Percentiles rank a stretch among this genome's conserved stretches.
Conservation (phyloP, 1,284 basidiomycete genomes). For the Trichosporon sp. region DNA sequence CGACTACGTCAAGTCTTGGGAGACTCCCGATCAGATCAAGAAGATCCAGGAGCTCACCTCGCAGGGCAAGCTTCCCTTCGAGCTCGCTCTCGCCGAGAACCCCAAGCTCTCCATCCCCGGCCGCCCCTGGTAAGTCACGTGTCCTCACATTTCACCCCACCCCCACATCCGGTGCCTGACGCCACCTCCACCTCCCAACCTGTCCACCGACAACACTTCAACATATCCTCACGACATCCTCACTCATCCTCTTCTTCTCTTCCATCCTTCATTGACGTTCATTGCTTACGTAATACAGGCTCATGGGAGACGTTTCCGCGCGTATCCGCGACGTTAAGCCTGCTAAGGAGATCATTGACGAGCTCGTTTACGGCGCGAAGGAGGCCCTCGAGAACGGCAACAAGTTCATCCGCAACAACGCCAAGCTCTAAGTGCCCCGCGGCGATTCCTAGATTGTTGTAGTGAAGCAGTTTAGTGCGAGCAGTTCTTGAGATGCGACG, state of each 20-base stretch:
- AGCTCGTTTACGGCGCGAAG: constrained; percentile 62
- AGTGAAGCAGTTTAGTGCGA: constrained; percentile 3
- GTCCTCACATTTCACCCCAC: not conserved
- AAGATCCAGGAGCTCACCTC: constrained; percentile 67
- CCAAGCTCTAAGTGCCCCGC: constrained; percentile 2
- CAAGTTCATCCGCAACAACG: not conserved
- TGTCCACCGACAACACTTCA: not conserved
- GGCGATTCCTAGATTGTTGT: not conserved
- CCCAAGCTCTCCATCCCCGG: constrained; percentile 33
- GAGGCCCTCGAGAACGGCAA: constrained; percentile 41
- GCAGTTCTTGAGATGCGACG: constrained; percentile 6
- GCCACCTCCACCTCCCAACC: constrained; percentile 2
- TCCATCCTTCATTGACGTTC: not conserved
- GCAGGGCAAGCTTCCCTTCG: constrained; percentile 73
- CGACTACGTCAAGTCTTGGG: constrained; percentile 75
- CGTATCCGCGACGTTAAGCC: constrained; percentile 75
- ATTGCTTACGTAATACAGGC: constrained; percentile 52
- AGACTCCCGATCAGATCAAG: constrained; percentile 36
- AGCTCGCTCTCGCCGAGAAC: constrained; percentile 64
- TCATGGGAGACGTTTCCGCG: constrained; percentile 77
- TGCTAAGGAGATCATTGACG: constrained; percentile 76
- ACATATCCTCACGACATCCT: not conserved
- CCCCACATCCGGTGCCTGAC: not conserved
- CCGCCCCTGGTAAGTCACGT: constrained; percentile 28
- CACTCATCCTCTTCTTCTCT: not conserved